Evolutionary conservation across 192 early-diverging fungal species (phyloP).

Genomic region (Rhizophlyctis rosea): DNA sequence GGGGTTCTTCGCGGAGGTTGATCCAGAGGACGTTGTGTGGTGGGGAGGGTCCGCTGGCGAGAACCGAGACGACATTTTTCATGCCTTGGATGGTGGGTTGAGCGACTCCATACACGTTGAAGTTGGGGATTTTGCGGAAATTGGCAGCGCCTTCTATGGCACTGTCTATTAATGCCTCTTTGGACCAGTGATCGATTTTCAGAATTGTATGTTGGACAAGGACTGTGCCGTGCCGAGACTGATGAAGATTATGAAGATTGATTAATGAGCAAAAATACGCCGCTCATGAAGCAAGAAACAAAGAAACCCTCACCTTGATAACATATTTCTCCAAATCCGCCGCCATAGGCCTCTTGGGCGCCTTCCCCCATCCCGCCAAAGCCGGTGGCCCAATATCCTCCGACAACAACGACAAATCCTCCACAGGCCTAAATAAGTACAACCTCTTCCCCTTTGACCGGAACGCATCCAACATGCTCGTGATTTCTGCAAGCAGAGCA

Average conservation of each 20-base stretch:
- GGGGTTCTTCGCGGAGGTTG: slow-evolving; percentile 66
- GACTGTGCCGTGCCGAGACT: slow-evolving; percentile 53
- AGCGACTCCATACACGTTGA: slow-evolving; percentile 51
- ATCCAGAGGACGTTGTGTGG: slow-evolving; percentile 47
- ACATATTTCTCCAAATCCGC: slow-evolving; percentile 53
- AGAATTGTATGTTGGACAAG: slow-evolving; percentile 56
- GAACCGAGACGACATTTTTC: slow-evolving; percentile 38
- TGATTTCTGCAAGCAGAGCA: slow-evolving; percentile 55
- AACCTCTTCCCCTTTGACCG: slow-evolving; percentile 40
- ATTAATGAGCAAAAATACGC: neutral
- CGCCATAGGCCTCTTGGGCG: slow-evolving; percentile 16
- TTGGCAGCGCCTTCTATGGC: slow-evolving; percentile 53
- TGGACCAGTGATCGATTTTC: slow-evolving; percentile 58
- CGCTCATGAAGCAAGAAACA: slow-evolving; percentile 8
- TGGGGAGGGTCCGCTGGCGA: slow-evolving; percentile 19
- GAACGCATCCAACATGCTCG: slow-evolving; percentile 51
- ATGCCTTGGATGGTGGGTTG: slow-evolving; percentile 61
- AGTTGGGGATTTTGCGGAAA: slow-evolving; percentile 42
- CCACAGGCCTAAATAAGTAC: slow-evolving; percentile 54
- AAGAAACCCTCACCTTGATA: slow-evolving; percentile 42
- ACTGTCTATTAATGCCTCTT: slow-evolving; percentile 14
- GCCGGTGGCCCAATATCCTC: slow-evolving; percentile 4
- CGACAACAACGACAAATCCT: slow-evolving; percentile 50
- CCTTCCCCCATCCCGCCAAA: neutral
- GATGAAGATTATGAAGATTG: neutral